Evolutionary conservation across 1,284 basidiomycete species (phyloP), one percentile per base, ranked within the genome.

Genomic region (Rhodofomes roseus): DNA sequence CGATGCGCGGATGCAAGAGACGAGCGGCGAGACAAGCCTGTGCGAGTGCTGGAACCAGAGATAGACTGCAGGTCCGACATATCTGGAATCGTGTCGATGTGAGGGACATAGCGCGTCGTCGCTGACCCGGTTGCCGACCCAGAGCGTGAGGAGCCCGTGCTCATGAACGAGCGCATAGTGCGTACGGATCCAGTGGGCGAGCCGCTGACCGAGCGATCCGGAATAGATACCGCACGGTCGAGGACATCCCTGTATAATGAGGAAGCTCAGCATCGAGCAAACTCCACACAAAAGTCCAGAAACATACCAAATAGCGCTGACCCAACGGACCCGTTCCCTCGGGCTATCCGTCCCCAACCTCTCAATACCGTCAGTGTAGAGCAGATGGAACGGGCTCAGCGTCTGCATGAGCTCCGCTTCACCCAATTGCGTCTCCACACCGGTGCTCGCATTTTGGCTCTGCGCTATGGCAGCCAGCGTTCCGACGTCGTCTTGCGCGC

Each of bases 281-380:
- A 54, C 57, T 59, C 48, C n/a, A 48, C 51, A 11, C 41, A 43
- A 31, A 18, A 27, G 4, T 22, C 25, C 6, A 41, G 25, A 75
- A 0, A 76, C 86, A 54, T 66, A 93, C 93, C 91, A 94, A 55
- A 96, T 83, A 2, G 91, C 83, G 66, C 88, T 90, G 23, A 95
- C 90, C 93, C 94, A 95, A 72, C 89, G 84, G 53, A 93, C 89
- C 62, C 93, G 80, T 68, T 95, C 91, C 59, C 89, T 73, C 4
- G 93, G 82, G 62, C 90, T 93, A 68, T 94, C 93, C 22, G 91
- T 87, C 1, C 87, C 93, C 12, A 96, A 71, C 12, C 93, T 76
- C 71, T 96, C 94, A 1, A 92, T 86, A 2, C 93, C 93, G 71
- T 96, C 94, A 20, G 83, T 82, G 69, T 96, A 96, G 36, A 93